Base-by-base conservation (phyloP, 345 rosid species). In the Salix exigua region DNA sequence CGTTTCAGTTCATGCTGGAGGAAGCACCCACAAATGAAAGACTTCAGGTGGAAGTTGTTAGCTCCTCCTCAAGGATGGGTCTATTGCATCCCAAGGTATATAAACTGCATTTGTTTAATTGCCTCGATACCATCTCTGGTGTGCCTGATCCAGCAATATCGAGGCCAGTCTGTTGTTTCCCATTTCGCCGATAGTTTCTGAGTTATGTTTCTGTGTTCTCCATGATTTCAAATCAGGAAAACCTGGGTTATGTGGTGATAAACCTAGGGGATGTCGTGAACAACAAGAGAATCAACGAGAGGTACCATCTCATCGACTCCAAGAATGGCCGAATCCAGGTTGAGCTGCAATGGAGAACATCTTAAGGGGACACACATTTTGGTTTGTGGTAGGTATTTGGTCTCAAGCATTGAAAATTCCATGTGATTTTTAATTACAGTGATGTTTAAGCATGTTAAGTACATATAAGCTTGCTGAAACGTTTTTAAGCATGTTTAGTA, bases 321-420 rank as follows among this genome's bases (percentile, higher is more conserved):
- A 77, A 67, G 75, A 64, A 81, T 4, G 84, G 81, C 16, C 53
- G 44, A 75, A 42, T 81, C 60, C 84, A 77, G 51, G 86, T 92
- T 44, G 97, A 92, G 86, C 80, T 94, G 86, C 98, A 89, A 68
- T 94, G 97, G 98, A 88, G 97, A 87, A 84, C 93, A 64, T 80
- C 91, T 13, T 88, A 73, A 75, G 73, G 67, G 51, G 18, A 73
- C 55, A 14, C 11, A 10, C 11, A 2, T 51, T 19, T 25, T 21
- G 7, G 44, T 28, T n/a, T 21, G 37, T 4, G 46, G 51, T 35
- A 75, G 50, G 65, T 17, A 46, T 75, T 62, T 73, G n/a, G 16
- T 26, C 61, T 46, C 19, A 42, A 30, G 40, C 19, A 51, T 48
- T 25, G 8, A 7, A 38, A 48, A 23, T 73, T 73, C 55, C 8